A percentile compares a stretch with the other conserved stretches of the same genome.
Conservation (phyloP, 2,329 filamentous ascomycete species). For the Boeremia lycopersici region DNA sequence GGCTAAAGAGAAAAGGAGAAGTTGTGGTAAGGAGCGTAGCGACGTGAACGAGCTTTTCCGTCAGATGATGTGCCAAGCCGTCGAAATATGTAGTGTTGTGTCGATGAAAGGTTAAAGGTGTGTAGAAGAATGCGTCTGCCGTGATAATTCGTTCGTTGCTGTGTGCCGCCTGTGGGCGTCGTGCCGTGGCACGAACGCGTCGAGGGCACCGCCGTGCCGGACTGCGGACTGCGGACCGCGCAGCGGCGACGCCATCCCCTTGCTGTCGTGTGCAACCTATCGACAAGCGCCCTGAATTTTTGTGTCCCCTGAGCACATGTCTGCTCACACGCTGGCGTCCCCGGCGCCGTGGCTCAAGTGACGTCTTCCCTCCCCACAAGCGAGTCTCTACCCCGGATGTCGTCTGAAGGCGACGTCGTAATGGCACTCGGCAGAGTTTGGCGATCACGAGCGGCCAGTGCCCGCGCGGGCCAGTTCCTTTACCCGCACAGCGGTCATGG, state of each 20-base stretch:
- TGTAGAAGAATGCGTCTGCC: conserved; percentile 10
- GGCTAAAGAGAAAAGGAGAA: background rate
- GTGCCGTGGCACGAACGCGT: background rate
- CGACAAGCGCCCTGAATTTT: background rate
- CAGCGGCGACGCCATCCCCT: background rate
- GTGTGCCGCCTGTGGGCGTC: conserved; percentile 1
- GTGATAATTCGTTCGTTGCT: conserved; percentile 11
- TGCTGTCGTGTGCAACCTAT: conserved; percentile 7
- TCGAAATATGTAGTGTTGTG: background rate
- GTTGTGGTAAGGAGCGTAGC: conserved; percentile 11
- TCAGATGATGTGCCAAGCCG: conserved; percentile 3
- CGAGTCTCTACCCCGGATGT: background rate
- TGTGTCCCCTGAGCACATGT: conserved; percentile 9
- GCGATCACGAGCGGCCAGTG: conserved; percentile 32
- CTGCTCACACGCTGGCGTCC: conserved; percentile 1
- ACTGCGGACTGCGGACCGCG: conserved; percentile 1
- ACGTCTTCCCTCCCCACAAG: conserved; percentile 1
- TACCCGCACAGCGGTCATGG: conserved; percentile 39
- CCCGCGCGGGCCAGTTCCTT: conserved; percentile 39
- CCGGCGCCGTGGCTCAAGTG: conserved; percentile 1
- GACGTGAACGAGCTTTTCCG: conserved; percentile 6
- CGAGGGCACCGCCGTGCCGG: background rate
- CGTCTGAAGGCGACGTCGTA: background rate
- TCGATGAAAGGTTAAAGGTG: background rate
- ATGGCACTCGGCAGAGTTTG: conserved; percentile 10